These are phyloP conservation scores for Neurospora pannonica DNA, from an alignment of 495 filamentous ascomycete genomes.

Conservation along the genomic window DNA sequence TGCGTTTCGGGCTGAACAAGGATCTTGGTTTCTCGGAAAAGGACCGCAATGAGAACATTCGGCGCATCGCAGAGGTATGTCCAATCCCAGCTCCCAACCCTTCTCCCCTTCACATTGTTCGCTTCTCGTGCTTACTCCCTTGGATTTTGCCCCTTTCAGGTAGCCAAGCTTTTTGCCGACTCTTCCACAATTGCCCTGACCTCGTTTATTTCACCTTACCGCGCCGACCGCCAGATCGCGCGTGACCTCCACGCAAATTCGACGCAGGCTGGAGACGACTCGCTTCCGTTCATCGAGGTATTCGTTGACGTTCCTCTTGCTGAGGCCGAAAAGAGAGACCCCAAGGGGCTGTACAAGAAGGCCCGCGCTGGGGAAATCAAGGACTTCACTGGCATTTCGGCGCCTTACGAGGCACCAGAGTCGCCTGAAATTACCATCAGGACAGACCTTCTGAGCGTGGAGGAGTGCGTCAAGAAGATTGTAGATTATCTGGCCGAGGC, in stretches of 20 bases:
- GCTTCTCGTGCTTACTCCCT: neutral
- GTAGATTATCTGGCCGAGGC: conserved; percentile 62
- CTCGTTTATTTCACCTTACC: conserved; percentile 94
- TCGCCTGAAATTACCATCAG: conserved; percentile 76
- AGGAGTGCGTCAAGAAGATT: conserved; percentile 79
- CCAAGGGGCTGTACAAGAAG: conserved; percentile 97
- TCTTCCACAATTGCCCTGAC: conserved; percentile 78
- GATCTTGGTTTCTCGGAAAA: conserved; percentile 89
- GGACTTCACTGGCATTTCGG: conserved; percentile 91
- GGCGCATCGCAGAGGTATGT: conserved; percentile 75
- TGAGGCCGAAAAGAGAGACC: conserved; percentile 88
- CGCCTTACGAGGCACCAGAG: conserved; percentile 87
- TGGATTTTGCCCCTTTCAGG: conserved; percentile 32
- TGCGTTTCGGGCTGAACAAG: conserved; percentile 95
- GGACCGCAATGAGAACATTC: conserved; percentile 95
- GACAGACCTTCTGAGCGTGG: conserved; percentile 65
- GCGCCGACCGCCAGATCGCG: conserved; percentile 72
- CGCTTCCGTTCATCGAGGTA: conserved; percentile 84
- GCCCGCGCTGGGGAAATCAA: conserved; percentile 85
- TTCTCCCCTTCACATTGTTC: neutral
- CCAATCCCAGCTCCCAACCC: neutral
- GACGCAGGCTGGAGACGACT: conserved; percentile 38
- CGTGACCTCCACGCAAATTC: conserved; percentile 62
- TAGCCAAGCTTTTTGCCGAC: conserved; percentile 94
- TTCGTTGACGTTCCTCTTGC: conserved; percentile 80